Evolutionary conservation across 1,139 yeast genomes (phyloP).

Genomic region (Geotrichum restrictum): DNA sequence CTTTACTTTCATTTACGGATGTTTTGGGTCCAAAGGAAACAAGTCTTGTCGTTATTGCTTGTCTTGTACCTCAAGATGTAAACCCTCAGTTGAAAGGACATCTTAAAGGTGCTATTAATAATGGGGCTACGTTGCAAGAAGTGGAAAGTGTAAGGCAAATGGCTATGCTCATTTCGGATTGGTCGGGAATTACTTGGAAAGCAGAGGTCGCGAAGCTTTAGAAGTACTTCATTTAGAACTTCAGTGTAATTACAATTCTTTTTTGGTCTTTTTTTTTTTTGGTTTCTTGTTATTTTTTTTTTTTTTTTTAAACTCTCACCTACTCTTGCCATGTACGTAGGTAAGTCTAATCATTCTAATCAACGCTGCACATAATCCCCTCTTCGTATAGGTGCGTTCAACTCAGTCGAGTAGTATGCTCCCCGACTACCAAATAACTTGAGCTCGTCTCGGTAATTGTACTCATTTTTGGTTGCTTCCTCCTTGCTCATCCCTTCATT

Average conservation of each 20-base stretch:
- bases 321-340: neutral
- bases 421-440: slow-evolving; percentile 8
- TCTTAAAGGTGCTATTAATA: slow-evolving; percentile 74
- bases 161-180: slow-evolving; percentile 62
- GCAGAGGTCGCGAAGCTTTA: slow-evolving; percentile 56
- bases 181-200: slow-evolving; percentile 73
- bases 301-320: too few species aligned
- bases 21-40: slow-evolving; percentile 67
- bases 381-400: slow-evolving; percentile 15
- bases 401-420: slow-evolving; percentile 17
- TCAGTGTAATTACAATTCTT: too few species aligned
- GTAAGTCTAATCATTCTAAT: neutral
- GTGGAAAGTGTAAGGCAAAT: slow-evolving; percentile 56
- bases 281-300: too few species aligned
- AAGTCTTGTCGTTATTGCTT: slow-evolving; percentile 69
- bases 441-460: slow-evolving; percentile 7
- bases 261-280: too few species aligned
- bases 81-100: slow-evolving; percentile 92
- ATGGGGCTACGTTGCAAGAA: slow-evolving; percentile 67
- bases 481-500: too few species aligned
- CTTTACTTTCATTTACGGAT: slow-evolving; percentile 64
- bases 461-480: neutral
- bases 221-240: slow-evolving; percentile 3
- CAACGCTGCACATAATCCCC: neutral
- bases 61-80: slow-evolving; percentile 90